A percentile compares a stretch with the other conserved stretches of the same genome.
phyloP scores from a whole-genome alignment of 2,329 filamentous ascomycete genomes.

The Colletotrichum horii region DNA sequence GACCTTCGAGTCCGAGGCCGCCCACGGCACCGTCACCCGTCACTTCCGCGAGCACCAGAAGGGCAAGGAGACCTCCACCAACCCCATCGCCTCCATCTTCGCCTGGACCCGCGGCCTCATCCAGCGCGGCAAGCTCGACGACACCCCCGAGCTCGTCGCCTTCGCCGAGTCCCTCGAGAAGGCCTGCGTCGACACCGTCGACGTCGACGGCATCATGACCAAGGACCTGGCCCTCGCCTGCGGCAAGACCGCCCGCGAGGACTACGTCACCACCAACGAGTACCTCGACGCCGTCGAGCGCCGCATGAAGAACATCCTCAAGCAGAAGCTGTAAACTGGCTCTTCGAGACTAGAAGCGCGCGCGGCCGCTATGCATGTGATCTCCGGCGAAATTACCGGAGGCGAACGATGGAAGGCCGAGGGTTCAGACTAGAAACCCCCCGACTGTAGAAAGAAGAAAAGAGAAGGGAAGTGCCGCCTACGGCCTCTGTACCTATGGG shows the following conservation, averaged over 20 bases:
- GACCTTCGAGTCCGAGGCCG: constrained; percentile 96
- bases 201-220: constrained; percentile 96
- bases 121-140: constrained; percentile 91
- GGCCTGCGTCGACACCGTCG: constrained; percentile 93
- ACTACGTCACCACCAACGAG: constrained; percentile 90
- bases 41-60: constrained; percentile 99
- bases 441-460: not conserved
- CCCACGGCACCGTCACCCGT: constrained; percentile 96
- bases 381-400: not conserved
- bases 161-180: constrained; percentile 93
- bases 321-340: constrained; percentile 71
- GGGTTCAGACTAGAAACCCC: not conserved
- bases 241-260: constrained; percentile 81
- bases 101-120: constrained; percentile 95
- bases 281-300: constrained; percentile 94
- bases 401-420: not conserved
- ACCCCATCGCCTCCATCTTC: constrained; percentile 99
- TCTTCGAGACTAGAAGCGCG: not conserved
- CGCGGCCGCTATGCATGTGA: not conserved
- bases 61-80: constrained; percentile 94
- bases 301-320: constrained; percentile 80
- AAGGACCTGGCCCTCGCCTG: constrained; percentile 97
- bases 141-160: constrained; percentile 87
- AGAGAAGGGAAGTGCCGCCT: not conserved
- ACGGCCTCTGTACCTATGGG: constrained; percentile 4